phyloP scores from a whole-genome alignment of 2,329 filamentous ascomycete genomes.

The Talaromyces funiculosus region DNA sequence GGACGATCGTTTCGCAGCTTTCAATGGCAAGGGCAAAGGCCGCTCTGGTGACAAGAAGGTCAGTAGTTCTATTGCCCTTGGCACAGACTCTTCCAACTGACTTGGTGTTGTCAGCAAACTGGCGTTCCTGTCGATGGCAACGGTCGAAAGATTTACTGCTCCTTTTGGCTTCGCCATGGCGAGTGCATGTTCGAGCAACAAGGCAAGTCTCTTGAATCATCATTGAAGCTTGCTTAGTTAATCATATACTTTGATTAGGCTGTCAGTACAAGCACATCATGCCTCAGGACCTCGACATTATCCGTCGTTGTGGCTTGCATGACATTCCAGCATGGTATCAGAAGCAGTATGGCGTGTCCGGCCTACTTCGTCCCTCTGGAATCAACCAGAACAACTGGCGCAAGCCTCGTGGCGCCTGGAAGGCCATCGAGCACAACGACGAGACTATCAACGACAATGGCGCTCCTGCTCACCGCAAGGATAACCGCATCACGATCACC shows the following conservation, averaged over 20 bases:
- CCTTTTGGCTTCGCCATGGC: slow-evolving; percentile 83
- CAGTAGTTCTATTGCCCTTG: neutral
- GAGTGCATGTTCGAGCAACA: slow-evolving; percentile 80
- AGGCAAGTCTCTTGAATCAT: slow-evolving; percentile 33
- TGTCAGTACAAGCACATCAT: slow-evolving; percentile 90
- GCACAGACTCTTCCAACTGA: neutral
- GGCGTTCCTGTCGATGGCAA: neutral
- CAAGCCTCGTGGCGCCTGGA: neutral
- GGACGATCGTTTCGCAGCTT: neutral
- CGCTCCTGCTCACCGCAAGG: neutral
- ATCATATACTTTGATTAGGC: slow-evolving; percentile 34
- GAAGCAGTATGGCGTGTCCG: slow-evolving; percentile 38
- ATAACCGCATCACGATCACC: slow-evolving; percentile 14
- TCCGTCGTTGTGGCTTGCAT: slow-evolving; percentile 59
- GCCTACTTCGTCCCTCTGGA: slow-evolving; percentile 18
- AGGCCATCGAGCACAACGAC: neutral
- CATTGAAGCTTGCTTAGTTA: neutral
- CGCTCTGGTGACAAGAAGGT: slow-evolving; percentile 7
- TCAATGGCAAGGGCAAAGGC: slow-evolving; percentile 10
- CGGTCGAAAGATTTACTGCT: slow-evolving; percentile 55
- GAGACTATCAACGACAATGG: slow-evolving; percentile 1
- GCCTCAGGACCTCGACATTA: slow-evolving; percentile 65
- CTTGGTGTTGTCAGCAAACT: neutral
- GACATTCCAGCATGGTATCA: slow-evolving; percentile 53
- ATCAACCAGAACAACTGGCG: slow-evolving; percentile 15